Evolutionary conservation across 257 asterid genomes (phyloP).

Genomic region (Solanum bulbocastanum): DNA sequence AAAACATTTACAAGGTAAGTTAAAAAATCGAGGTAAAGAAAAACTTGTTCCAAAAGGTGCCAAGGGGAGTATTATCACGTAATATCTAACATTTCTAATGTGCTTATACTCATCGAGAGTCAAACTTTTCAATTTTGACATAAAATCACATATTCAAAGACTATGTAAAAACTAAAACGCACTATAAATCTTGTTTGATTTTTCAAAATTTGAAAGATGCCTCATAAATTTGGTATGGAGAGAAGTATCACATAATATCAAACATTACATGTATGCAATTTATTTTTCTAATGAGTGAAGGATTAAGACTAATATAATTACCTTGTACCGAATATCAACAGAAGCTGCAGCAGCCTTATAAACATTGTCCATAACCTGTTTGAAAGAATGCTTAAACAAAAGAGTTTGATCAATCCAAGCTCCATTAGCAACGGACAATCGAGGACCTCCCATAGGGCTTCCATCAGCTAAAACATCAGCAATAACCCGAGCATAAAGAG

Average conservation of each 20-base stretch:
- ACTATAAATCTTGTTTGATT: neutral
- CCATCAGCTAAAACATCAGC: conserved; percentile 34
- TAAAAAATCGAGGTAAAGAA: neutral
- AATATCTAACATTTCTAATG: neutral
- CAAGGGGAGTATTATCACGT: neutral
- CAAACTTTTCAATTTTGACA: neutral
- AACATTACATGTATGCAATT: neutral
- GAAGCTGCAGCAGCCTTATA: conserved; percentile 36
- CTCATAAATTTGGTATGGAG: neutral
- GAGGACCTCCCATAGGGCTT: conserved; percentile 32
- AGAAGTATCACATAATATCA: neutral
- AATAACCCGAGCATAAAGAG: conserved; percentile 29
- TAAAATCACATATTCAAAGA: no score
- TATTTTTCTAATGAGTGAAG: neutral
- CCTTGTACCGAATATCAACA: conserved; percentile 47
- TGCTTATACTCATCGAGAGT: neutral
- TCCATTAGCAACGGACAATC: conserved; percentile 39
- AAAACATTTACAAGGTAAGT: neutral
- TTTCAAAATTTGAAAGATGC: neutral
- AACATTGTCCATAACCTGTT: conserved; percentile 19
- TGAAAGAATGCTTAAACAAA: conserved; percentile 29
- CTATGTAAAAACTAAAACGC: no score
- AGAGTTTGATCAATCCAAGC: conserved; percentile 42
- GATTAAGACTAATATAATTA: neutral
- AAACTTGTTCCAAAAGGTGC: neutral